Evolutionary conservation across 352 stramenopile species (phyloP), one percentile per base, ranked within the genome.

Genomic region (Bremia lactucae): DNA sequence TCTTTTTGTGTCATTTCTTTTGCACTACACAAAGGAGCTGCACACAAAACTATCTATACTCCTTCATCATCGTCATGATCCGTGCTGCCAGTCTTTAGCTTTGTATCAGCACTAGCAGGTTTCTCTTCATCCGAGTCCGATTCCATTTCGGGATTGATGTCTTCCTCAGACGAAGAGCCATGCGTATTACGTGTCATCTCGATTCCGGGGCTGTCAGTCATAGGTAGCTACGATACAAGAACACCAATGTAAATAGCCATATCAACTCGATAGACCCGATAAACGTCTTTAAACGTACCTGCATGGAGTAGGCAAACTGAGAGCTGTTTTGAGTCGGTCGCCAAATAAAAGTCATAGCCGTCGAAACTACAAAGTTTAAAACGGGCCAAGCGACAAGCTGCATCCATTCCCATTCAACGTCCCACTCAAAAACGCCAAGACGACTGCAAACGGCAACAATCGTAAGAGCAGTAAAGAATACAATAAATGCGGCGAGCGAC

Each of bases 341-440:
- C 85, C 85, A 96, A 43, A 96, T 94, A 43, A 89, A 64, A 44
- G 81, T 87, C 72, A 96, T 93, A 1, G 85, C 78, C 9, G 75
- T 62, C 41, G 84, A 87, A 11, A 96, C 81, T 2, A 66, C 89
- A 42, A 96, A 96, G 58, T 96, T 95, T 29, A 96, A 68, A 31
- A 94, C 75, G 10, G 85, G 82, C 82, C 83, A 95, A 16, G 79
- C 80, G 23, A 95, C 84, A n/a, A 94, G 66, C 46, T 94, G 74
- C 66, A 90, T 87, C 85, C 85, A 96, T 46, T 93, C 76, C 71
- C 76, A 95, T 52, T 94, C 78, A 29, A 92, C 85, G 35, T 87
- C 75, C 83, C 81, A 95, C 51, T 90, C 84, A 36, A 94, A 94
- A 10, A 90, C 67, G 5, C 83, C 79, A 16, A 93, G 61, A 22